Base-by-base conservation (phyloP, 192 early-diverging fungal species). In the Obelidium mucronatum region DNA sequence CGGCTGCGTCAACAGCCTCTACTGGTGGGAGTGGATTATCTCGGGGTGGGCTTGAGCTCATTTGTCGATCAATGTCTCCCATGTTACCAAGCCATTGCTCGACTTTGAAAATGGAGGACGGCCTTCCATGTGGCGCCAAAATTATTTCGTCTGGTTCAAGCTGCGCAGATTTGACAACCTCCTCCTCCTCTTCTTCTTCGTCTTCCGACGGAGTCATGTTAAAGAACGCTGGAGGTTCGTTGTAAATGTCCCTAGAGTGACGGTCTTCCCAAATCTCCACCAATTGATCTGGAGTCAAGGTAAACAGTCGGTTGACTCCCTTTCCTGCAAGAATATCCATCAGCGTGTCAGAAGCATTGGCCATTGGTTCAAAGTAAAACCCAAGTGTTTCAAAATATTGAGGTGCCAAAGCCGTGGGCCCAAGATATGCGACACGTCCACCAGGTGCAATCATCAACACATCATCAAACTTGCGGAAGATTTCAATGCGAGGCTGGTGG, bases 391-490 rank as follows among this genome's bases (percentile, higher is more conserved):
- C 78, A 72, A 85, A 84, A 37, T 79, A 84, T 56, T 61, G 65
- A 40, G 77, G 37, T 19, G 62, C 63, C 24, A 65, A 31, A 6
- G 68, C 34, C 1, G 69, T 73, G 56, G 90, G 90, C 30, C 92
- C 92, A 37, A 87, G 81, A 69, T 89, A 93, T 19, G 92, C 82
- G 11, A 90, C 80, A 22, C 82, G 79, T 1, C 92, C 92, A 26
- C 91, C 89, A 44, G 92, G 91, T n/a, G 91, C 91, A 24, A 93
- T 80, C 34, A 93, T 80, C 26, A 93, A 40, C 4, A 93, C 78
- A 64, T 93, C 92, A 73, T 93, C 90, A 79, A 93, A 93, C 66
- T 90, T 87, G 3, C 81, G 67, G 70, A 91, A 93, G 0, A 92
- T 83, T 17, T 86, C 82, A 2, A 89, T 87, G 1, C 84, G 84